phyloP scores from a whole-genome alignment of 306 rosid species.

The Lathyrus aphaca region DNA sequence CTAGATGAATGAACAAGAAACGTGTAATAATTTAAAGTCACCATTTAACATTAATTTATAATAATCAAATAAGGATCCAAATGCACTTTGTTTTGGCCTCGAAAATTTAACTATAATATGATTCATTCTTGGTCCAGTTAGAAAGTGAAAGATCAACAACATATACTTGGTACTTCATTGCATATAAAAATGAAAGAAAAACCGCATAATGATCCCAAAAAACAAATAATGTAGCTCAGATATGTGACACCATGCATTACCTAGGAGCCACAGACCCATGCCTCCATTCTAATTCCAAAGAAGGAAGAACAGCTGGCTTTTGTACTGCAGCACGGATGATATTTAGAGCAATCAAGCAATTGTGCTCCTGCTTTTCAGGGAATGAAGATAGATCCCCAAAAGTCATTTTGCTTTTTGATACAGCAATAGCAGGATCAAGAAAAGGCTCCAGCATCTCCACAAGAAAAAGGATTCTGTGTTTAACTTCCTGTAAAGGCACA shows the following conservation, averaged over 20 bases:
- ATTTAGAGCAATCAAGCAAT: conserved; percentile 72
- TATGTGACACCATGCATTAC: conserved; percentile 49
- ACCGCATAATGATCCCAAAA: conserved; percentile 22
- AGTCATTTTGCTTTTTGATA: conserved; percentile 69
- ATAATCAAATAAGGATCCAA: conserved; percentile 12
- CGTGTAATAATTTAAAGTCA: conserved; percentile 21
- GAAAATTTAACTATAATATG: conserved; percentile 21
- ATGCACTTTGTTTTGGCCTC: conserved; percentile 17
- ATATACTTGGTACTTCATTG: conserved; percentile 15
- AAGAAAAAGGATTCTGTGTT: conserved; percentile 84
- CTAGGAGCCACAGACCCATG: conserved; percentile 86
- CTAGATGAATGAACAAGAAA: conserved; percentile 19
- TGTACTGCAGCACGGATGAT: conserved; percentile 80
- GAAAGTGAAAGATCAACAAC: conserved; percentile 16
- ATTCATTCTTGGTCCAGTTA: not conserved
- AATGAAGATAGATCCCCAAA: conserved; percentile 74
- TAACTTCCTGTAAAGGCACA: conserved; percentile 68
- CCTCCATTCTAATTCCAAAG: conserved; percentile 95
- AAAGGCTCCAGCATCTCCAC: conserved; percentile 94
- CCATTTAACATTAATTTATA: conserved; percentile 11
- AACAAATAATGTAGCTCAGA: conserved; percentile 11
- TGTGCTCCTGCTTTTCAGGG: conserved; percentile 70
- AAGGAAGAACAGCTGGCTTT: conserved; percentile 84
- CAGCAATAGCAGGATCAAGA: conserved; percentile 85
- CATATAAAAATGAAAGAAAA: not conserved